Evolutionary conservation across 2,329 filamentous ascomycete species (phyloP).

Genomic region (Ambrosiella beaveri): DNA sequence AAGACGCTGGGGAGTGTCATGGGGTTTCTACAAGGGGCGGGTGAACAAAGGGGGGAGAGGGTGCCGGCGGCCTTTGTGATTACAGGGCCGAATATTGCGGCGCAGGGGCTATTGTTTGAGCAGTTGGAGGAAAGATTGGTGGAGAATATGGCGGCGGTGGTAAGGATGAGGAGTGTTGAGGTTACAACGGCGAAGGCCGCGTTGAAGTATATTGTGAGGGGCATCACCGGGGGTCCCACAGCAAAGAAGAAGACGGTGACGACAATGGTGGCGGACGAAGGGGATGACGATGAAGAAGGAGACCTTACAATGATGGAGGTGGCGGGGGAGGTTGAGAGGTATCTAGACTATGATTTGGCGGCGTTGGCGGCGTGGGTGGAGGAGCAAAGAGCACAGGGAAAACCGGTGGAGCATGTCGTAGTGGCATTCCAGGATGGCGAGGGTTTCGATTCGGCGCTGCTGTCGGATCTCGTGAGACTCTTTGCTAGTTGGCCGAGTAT

Average conservation of each 20-base stretch:
- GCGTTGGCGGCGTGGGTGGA: slow-evolving; percentile 44
- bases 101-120: slow-evolving; percentile 55
- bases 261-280: neutral
- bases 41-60: neutral
- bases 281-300: slow-evolving; percentile 4
- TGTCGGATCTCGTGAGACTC: slow-evolving; percentile 53
- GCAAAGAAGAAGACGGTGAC: slow-evolving; percentile 28
- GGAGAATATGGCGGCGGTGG: slow-evolving; percentile 30
- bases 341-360: slow-evolving; percentile 65
- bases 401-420: slow-evolving; percentile 39
- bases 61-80: slow-evolving; percentile 57
- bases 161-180: slow-evolving; percentile 52
- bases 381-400: slow-evolving; percentile 20
- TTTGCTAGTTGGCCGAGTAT: slow-evolving; percentile 55
- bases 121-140: slow-evolving; percentile 45
- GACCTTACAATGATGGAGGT: neutral
- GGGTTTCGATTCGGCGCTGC: slow-evolving; percentile 55
- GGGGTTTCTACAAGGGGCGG: slow-evolving; percentile 29
- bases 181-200: slow-evolving; percentile 54
- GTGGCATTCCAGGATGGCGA: slow-evolving; percentile 69
- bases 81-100: slow-evolving; percentile 62
- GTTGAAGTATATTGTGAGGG: slow-evolving; percentile 56
- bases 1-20: slow-evolving; percentile 42
- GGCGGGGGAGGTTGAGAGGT: slow-evolving; percentile 26
- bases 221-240: slow-evolving; percentile 31